Conservation (phyloP, 1,139 yeast genomes). For the Lodderomyces metapsilosis region DNA sequence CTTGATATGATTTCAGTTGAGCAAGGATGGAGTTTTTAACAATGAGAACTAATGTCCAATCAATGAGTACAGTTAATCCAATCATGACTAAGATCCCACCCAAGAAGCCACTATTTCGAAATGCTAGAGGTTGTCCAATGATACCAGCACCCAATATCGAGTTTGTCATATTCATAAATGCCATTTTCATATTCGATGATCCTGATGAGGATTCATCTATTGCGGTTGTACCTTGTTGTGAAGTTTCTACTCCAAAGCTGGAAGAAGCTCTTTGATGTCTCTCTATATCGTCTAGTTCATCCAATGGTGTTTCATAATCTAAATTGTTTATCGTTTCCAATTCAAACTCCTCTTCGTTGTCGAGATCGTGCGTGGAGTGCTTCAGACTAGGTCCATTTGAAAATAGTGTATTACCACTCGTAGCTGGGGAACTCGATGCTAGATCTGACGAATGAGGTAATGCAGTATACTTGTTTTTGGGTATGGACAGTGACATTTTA, state of each 20-base stretch:
- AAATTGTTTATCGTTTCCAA: constrained; percentile 23
- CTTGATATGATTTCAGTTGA: constrained; percentile 79
- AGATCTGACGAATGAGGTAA: background rate
- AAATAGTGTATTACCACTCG: background rate
- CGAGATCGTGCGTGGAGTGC: background rate
- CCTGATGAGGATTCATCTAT: constrained; percentile 17
- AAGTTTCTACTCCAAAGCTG: constrained; percentile 1
- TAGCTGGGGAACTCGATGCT: background rate
- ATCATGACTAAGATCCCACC: constrained; percentile 70
- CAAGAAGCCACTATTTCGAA: constrained; percentile 71
- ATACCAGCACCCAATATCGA: constrained; percentile 93
- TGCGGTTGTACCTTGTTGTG: background rate
- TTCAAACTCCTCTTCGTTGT: constrained; percentile 22
- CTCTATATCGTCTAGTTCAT: constrained; percentile 12
- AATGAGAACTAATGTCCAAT: constrained; percentile 80
- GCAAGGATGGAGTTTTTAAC: constrained; percentile 81
- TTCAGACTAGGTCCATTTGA: background rate
- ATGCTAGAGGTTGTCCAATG: constrained; percentile 90
- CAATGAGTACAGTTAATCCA: constrained; percentile 66
- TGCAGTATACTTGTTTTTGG: constrained; percentile 1
- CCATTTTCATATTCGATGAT: constrained; percentile 68
- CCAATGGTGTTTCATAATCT: constrained; percentile 18
- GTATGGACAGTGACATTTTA: constrained; percentile 2
- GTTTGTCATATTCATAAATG: constrained; percentile 96
- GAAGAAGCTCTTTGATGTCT: constrained; percentile 9